Evolutionary conservation across 192 early-diverging fungal genomes (phyloP).

Genomic region (Umbelopsis sp.): DNA sequence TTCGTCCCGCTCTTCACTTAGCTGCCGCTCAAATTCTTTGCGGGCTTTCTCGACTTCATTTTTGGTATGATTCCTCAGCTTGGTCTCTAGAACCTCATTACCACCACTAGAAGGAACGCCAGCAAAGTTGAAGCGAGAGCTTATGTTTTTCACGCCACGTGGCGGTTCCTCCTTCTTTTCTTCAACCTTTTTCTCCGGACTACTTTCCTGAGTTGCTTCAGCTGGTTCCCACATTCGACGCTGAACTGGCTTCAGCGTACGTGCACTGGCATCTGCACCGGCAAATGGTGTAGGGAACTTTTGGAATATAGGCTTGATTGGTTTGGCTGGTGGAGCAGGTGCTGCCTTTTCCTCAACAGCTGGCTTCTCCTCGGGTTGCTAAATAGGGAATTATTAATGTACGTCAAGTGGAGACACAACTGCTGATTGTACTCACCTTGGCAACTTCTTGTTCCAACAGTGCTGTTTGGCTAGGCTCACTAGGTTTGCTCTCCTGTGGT

Average conservation of each 20-base stretch:
- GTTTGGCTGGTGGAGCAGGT: constrained; percentile 35
- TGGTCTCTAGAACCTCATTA: constrained; percentile 44
- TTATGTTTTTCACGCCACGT: constrained; percentile 31
- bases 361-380: not conserved
- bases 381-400: not conserved
- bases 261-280: constrained; percentile 18
- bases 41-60: constrained; percentile 37
- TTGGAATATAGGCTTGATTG: constrained; percentile 41
- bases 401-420: not conserved
- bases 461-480: constrained; percentile 31
- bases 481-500: constrained; percentile 4
- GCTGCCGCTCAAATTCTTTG: constrained; percentile 31
- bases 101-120: constrained; percentile 24
- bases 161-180: constrained; percentile 17
- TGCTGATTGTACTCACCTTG: not conserved
- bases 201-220: constrained; percentile 23
- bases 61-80: constrained; percentile 35
- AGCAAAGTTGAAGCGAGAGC: constrained; percentile 32
- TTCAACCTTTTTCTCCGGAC: constrained; percentile 17
- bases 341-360: constrained; percentile 1
- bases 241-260: constrained; percentile 34
- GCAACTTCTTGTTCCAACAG: constrained; percentile 30
- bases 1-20: constrained; percentile 31
- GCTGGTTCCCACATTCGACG: constrained; percentile 38
- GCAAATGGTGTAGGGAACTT: constrained; percentile 45